Evolutionary conservation across 23 red algal genomes (phyloP).

Genomic region (Gracilaria gracilis): DNA sequence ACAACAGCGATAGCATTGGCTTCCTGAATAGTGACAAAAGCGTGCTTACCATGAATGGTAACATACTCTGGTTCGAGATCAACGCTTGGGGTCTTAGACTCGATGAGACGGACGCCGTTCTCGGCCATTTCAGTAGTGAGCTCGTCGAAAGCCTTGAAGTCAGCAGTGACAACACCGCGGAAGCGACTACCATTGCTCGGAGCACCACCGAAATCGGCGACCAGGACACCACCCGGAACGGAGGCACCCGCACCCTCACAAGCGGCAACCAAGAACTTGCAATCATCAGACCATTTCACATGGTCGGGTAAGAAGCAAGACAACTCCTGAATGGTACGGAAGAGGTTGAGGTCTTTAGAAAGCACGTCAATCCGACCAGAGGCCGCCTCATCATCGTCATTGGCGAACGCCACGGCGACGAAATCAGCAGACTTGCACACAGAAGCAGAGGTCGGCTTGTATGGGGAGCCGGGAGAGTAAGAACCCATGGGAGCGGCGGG

Average conservation of each 20-base stretch:
- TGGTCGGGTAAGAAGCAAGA: conserved; percentile 57
- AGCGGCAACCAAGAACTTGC: conserved; percentile 59
- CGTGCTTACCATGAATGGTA: conserved; percentile 66
- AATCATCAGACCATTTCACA: conserved; percentile 62
- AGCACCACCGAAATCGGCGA: conserved; percentile 34
- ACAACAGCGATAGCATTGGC: conserved; percentile 81
- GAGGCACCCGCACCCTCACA: conserved; percentile 71
- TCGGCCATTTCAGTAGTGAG: background rate
- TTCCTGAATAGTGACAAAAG: conserved; percentile 77
- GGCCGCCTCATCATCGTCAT: conserved; percentile 38
- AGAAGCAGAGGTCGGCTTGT: conserved; percentile 46
- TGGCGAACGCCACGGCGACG: conserved; percentile 65
- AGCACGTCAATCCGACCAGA: conserved; percentile 55
- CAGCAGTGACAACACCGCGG: conserved; percentile 48
- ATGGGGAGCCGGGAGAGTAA: background rate
- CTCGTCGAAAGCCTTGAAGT: conserved; percentile 46
- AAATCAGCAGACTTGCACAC: conserved; percentile 43
- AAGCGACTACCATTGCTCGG: conserved; percentile 1
- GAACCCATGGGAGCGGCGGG: conserved; percentile 20
- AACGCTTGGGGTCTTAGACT: conserved; percentile 53
- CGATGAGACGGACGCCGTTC: conserved; percentile 71
- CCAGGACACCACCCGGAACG: conserved; percentile 55
- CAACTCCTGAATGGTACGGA: conserved; percentile 21
- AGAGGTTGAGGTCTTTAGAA: conserved; percentile 38
- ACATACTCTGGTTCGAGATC: conserved; percentile 79